Base-by-base conservation (phyloP, 345 rosid genomes). In the Sisymbrium altissimum region DNA sequence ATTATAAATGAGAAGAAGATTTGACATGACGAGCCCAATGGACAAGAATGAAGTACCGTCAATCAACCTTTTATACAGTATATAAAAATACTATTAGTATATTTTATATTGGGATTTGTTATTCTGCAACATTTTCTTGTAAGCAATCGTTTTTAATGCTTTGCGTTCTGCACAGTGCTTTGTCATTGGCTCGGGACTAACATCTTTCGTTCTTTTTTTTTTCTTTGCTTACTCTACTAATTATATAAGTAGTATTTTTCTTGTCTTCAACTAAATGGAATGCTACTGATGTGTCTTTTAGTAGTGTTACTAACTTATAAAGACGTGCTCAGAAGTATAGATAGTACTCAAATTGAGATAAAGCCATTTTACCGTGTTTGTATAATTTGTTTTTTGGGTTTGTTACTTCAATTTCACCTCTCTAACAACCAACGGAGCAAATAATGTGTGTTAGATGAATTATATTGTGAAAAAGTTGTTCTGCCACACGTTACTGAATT, bases 11-110 rank as follows among this genome's bases (percentile, higher is more conserved):
- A 68, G 40, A 60, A 52, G 63, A 64, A 64, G 76, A 77, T 71
- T 71, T 77, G 80, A 77, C 80, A 65, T 13, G 80, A 71, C 77
- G 77, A 71, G 65, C 67, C 67, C 66, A 64, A 76, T 71, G 39
- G 80, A 65, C 63, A 71, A 71, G 80, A 77, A 77, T 77, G 80
- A n/a, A 57, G 80, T 71, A 64, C n/a, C 68, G 80, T 77, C 80
- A 77, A 77, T 77, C 80, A 57, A 71, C 67, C 57, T 38, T 49
- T 71, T 65, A 23, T 29, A 50, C 56, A 23, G 56, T 50, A 21
- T 29, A 67, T 25, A n/a, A 25, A 54, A 35, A 44, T 45, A 44
- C 49, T 43, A 7, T 1, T 7, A 7, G 1, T 43, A 12, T 52
- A 43, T 10, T 4, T 53, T 4, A 14, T 64, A 30, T 71, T 29